Conservation (phyloP, 345 rosid species). For the Euphorbia tirucalli region DNA sequence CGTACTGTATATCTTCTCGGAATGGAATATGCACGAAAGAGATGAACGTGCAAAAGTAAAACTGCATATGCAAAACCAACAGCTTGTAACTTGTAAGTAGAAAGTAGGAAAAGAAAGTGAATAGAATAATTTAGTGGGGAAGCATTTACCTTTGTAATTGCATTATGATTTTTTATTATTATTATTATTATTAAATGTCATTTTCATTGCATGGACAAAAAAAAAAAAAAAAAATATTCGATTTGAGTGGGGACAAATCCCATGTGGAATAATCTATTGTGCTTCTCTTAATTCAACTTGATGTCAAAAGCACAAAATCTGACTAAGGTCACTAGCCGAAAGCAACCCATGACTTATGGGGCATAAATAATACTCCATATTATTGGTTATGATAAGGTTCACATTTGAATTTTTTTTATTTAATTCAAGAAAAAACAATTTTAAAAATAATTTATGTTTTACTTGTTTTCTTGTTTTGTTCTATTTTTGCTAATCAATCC, state of each 20-base stretch:
- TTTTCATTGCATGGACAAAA: background rate
- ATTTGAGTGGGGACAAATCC: constrained; percentile 18
- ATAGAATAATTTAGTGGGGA: background rate
- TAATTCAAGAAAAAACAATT: no score
- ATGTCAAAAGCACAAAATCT: constrained; percentile 22
- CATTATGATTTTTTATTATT: background rate
- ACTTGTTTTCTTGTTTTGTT: no score
- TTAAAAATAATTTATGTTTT: no score
- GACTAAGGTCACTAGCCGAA: constrained; percentile 30
- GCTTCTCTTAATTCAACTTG: constrained; percentile 7
- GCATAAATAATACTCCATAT: no score
- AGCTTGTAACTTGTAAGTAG: background rate
- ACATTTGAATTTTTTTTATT: no score
- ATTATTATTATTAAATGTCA: no score
- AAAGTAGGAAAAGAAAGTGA: background rate
- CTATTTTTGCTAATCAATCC: no score
- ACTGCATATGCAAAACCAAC: no score
- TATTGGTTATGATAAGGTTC: no score
- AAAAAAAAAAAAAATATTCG: background rate
- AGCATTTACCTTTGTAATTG: background rate
- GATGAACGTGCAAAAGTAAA: no score
- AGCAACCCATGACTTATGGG: constrained; percentile 3
- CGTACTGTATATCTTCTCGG: no score
- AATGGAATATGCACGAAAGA: no score
- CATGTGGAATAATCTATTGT: constrained; percentile 24